Conservation (phyloP, 2,329 filamentous ascomycete species). For the Tricladium varicosporioides region DNA sequence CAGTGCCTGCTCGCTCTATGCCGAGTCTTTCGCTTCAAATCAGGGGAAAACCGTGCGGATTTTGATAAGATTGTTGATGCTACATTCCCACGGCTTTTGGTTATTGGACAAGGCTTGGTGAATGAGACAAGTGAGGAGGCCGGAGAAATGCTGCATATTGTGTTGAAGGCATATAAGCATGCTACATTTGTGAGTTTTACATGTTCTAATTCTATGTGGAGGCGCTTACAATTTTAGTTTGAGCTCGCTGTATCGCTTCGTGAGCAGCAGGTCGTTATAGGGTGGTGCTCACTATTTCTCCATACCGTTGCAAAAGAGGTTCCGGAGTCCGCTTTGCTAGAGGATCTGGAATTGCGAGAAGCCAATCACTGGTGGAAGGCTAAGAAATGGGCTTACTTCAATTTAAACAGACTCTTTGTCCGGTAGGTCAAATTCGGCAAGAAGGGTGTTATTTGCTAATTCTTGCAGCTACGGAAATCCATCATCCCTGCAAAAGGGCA, state of each 20-base stretch:
- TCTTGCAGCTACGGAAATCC: conserved; percentile 80
- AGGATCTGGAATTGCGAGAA: conserved; percentile 81
- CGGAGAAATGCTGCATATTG: conserved; percentile 92
- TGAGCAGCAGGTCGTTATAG: conserved; percentile 79
- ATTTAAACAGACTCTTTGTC: conserved; percentile 92
- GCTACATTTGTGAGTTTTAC: conserved; percentile 77
- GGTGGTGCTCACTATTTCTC: conserved; percentile 95
- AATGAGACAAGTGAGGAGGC: conserved; percentile 91
- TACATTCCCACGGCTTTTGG: conserved; percentile 83
- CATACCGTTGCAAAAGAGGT: conserved; percentile 83
- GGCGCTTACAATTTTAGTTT: conserved; percentile 57
- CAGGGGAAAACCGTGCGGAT: conserved; percentile 73
- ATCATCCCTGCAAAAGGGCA: conserved; percentile 67
- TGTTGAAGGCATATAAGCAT: conserved; percentile 97
- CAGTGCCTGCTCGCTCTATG: conserved; percentile 94
- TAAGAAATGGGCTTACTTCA: conserved; percentile 99
- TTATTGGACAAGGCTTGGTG: conserved; percentile 84
- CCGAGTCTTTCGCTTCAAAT: conserved; percentile 92
- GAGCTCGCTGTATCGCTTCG: conserved; percentile 79
- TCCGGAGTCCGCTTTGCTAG: conserved; percentile 74
- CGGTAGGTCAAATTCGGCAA: conserved; percentile 52
- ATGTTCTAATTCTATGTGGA: conserved; percentile 10
- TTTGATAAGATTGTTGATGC: conserved; percentile 93
- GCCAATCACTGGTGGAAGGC: conserved; percentile 99
- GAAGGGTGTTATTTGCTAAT: conserved; percentile 10